Conservation (phyloP, 2,329 filamentous ascomycete species). For the Bimuria novae-zelandiae region DNA sequence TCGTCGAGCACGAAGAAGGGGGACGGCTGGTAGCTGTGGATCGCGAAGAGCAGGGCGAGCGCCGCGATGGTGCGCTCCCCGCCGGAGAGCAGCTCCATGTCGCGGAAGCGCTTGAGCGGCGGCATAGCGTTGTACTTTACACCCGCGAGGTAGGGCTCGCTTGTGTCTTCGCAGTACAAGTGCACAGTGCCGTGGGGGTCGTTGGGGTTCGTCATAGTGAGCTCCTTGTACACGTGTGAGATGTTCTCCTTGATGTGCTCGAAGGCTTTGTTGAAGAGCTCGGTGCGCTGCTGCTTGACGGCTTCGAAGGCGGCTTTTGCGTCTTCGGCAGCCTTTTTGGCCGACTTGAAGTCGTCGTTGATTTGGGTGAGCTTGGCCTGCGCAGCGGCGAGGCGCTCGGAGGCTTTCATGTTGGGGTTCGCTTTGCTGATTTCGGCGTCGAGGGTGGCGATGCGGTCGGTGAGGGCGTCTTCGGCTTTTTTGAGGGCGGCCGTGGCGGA, state of each 20-base stretch:
- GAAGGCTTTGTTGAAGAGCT: constrained; percentile 95
- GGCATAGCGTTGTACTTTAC: constrained; percentile 99
- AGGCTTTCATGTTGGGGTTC: constrained; percentile 94
- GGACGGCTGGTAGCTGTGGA: constrained; percentile 92
- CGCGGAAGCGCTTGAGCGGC: constrained; percentile 94
- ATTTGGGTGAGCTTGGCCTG: constrained; percentile 81
- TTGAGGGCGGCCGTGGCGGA: constrained; percentile 26
- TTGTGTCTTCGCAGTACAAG: constrained; percentile 93
- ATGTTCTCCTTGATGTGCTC: constrained; percentile 95
- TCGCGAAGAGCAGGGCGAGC: constrained; percentile 91
- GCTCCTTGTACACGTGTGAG: constrained; percentile 88
- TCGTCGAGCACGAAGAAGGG: constrained; percentile 99
- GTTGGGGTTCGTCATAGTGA: constrained; percentile 86
- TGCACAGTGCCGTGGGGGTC: constrained; percentile 85
- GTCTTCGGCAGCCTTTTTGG: constrained; percentile 72
- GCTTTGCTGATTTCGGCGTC: constrained; percentile 86
- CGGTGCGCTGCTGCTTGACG: constrained; percentile 79
- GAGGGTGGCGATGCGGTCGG: constrained; percentile 76
- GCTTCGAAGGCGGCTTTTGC: constrained; percentile 83
- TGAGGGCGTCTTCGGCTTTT: constrained; percentile 70
- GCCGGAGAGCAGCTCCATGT: constrained; percentile 97
- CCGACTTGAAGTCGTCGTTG: constrained; percentile 87
- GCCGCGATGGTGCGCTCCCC: constrained; percentile 99
- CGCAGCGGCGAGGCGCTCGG: constrained; percentile 85
- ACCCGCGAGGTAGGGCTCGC: constrained; percentile 91